A percentile compares a stretch with the other conserved stretches of the same genome.
Conservation (phyloP, 805 yeast species). For the Lipomyces oligophaga region DNA sequence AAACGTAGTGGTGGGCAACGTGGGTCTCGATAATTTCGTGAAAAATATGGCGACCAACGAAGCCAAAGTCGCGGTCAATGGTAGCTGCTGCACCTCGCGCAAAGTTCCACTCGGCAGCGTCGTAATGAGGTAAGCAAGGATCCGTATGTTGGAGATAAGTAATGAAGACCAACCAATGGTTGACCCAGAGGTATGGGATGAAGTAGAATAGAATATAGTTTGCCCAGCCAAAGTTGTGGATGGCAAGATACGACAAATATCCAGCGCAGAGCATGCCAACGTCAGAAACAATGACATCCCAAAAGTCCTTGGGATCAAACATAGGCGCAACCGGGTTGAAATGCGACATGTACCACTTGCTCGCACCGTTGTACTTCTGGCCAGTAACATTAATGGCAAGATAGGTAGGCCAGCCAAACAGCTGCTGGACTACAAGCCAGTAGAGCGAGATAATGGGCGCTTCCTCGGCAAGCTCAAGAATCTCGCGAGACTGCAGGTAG, state of each 20-base stretch:
- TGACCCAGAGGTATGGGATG: constrained; percentile 72
- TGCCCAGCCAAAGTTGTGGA: constrained; percentile 58
- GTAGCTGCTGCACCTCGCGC: constrained; percentile 91
- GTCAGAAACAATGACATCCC: constrained; percentile 69
- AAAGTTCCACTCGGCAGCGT: constrained; percentile 63
- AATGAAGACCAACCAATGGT: constrained; percentile 87
- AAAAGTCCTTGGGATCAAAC: constrained; percentile 67
- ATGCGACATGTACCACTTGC: constrained; percentile 56
- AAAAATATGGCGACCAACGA: constrained; percentile 71
- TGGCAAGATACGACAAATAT: constrained; percentile 54
- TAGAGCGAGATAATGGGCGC: constrained; percentile 64
- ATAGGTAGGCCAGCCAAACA: constrained; percentile 72
- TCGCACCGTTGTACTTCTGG: constrained; percentile 52
- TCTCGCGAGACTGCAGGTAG: constrained; percentile 44
- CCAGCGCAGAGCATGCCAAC: constrained; percentile 53
- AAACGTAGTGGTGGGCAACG: constrained; percentile 78
- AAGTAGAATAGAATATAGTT: constrained; percentile 65
- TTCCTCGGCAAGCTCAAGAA: constrained; percentile 61
- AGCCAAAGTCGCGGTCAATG: constrained; percentile 78
- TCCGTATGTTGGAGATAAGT: constrained; percentile 84
- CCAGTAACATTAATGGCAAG: constrained; percentile 72
- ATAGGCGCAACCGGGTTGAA: constrained; percentile 70
- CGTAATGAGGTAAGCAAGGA: constrained; percentile 75
- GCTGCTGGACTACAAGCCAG: constrained; percentile 60
- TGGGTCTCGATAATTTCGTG: constrained; percentile 91